A percentile compares a stretch with the other conserved stretches of the same genome.
Conservation (phyloP, 2,329 filamentous ascomycete genomes). For the Aspergillus sp. region DNA sequence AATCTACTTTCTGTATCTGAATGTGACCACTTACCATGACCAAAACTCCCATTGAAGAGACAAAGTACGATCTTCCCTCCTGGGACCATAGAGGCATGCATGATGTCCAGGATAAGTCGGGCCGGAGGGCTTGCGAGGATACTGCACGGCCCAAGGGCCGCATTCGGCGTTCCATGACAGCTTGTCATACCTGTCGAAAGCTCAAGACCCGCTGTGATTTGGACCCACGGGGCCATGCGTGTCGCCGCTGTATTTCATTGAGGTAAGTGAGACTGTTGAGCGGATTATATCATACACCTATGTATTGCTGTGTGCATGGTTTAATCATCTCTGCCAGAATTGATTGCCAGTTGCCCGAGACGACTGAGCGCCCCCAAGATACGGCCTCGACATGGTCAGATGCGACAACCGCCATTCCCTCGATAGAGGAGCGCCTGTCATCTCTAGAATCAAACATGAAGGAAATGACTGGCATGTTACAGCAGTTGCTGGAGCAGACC, state of each 20-base stretch:
- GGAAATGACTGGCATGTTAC: conserved; percentile 35
- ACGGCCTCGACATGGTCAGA: conserved; percentile 31
- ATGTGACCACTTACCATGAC: conserved; percentile 24
- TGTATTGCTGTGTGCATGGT: neutral
- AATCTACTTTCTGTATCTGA: neutral
- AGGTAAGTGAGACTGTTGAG: conserved; percentile 24
- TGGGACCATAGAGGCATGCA: conserved; percentile 29
- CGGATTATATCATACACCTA: no score
- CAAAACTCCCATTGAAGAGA: conserved; percentile 18
- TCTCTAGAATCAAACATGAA: conserved; percentile 34
- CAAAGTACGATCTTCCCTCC: conserved; percentile 19
- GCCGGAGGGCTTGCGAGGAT: conserved; percentile 21
- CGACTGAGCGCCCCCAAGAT: conserved; percentile 33
- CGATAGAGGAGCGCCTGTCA: conserved; percentile 33
- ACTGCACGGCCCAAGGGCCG: conserved; percentile 28
- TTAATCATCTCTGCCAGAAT: conserved; percentile 20
- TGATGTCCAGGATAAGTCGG: conserved; percentile 20
- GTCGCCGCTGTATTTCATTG: conserved; percentile 36
- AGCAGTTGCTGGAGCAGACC: conserved; percentile 30
- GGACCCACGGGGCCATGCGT: conserved; percentile 35
- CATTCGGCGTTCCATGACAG: conserved; percentile 37
- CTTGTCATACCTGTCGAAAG: conserved; percentile 38
- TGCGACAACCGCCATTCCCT: conserved; percentile 29
- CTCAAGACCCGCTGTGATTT: conserved; percentile 38
- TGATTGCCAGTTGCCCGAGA: conserved; percentile 35